phyloP scores from a whole-genome alignment of 495 filamentous ascomycete species.

The Penicillium psychrofluorescens region DNA sequence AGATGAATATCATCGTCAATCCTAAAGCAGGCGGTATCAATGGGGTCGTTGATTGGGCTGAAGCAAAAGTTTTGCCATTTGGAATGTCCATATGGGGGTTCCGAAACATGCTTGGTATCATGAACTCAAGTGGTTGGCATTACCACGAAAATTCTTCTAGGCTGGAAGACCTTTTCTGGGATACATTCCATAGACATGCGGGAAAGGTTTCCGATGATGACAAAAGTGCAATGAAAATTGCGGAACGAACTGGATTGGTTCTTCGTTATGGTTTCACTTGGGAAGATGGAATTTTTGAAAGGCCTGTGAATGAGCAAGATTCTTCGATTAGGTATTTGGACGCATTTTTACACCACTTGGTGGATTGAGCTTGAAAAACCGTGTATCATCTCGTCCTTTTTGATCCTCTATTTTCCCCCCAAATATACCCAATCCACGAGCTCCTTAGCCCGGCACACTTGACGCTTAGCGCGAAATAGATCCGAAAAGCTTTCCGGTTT shows the following conservation, averaged over 20 bases:
- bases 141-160: slow-evolving; percentile 11
- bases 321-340: slow-evolving; percentile 8
- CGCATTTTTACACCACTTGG: slow-evolving; percentile 2
- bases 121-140: slow-evolving; percentile 22
- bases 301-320: slow-evolving; percentile 4
- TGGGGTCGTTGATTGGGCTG: slow-evolving; percentile 37
- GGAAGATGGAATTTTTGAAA: slow-evolving; percentile 1
- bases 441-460: too few species aligned
- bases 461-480: too few species aligned
- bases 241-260: slow-evolving; percentile 1
- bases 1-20: slow-evolving; percentile 36
- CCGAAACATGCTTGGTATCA: slow-evolving; percentile 27
- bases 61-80: slow-evolving; percentile 33
- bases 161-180: slow-evolving; percentile 9
- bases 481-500: too few species aligned
- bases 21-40: slow-evolving; percentile 26
- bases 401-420: too few species aligned
- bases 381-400: too few species aligned
- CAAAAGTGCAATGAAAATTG: neutral
- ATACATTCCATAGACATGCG: neutral
- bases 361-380: neutral
- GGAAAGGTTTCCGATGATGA: slow-evolving; percentile 2
- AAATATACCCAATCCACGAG: too few species aligned
- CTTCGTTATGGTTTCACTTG: slow-evolving; percentile 2
- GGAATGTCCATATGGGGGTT: slow-evolving; percentile 30